Conservation (phyloP, 2,329 filamentous ascomycete genomes). For the Rhinocladiella similis region DNA sequence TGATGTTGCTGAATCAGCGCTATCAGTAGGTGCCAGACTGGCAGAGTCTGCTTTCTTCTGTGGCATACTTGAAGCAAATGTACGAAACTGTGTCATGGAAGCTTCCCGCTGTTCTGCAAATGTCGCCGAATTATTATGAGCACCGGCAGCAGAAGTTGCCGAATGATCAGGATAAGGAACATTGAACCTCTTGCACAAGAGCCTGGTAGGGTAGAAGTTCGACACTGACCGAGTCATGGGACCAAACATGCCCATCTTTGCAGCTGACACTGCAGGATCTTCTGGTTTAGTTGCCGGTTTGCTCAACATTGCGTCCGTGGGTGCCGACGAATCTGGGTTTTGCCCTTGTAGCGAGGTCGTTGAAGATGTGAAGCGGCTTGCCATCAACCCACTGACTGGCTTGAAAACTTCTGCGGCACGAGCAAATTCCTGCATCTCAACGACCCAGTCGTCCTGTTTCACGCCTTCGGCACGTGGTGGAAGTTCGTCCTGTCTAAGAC, state of each 20-base stretch:
- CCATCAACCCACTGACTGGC: constrained; percentile 89
- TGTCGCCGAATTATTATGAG: constrained; percentile 33
- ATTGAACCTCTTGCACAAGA: constrained; percentile 94
- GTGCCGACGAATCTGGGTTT: constrained; percentile 27
- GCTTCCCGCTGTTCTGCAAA: constrained; percentile 1
- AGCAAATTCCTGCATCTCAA: constrained; percentile 77
- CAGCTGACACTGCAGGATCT: constrained; percentile 82
- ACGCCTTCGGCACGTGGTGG: constrained; percentile 56
- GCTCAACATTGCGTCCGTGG: constrained; percentile 41
- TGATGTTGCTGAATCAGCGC: neutral
- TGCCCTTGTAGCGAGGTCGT: constrained; percentile 43
- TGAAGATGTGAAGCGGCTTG: constrained; percentile 82
- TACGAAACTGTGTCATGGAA: constrained; percentile 5
- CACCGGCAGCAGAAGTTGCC: constrained; percentile 23
- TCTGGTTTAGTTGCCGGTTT: constrained; percentile 54
- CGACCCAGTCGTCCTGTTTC: constrained; percentile 71
- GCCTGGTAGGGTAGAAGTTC: constrained; percentile 75
- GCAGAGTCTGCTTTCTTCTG: constrained; percentile 15
- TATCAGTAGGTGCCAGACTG: neutral
- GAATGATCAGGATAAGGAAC: constrained; percentile 65
- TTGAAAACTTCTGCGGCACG: constrained; percentile 79
- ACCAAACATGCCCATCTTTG: constrained; percentile 89
- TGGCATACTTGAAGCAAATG: constrained; percentile 38
- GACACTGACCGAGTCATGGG: constrained; percentile 72
- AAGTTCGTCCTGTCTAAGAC: constrained; percentile 51